These are phyloP conservation scores for Saturnispora bothae DNA, from an alignment of 805 yeast genomes.

Conservation along the genomic window DNA sequence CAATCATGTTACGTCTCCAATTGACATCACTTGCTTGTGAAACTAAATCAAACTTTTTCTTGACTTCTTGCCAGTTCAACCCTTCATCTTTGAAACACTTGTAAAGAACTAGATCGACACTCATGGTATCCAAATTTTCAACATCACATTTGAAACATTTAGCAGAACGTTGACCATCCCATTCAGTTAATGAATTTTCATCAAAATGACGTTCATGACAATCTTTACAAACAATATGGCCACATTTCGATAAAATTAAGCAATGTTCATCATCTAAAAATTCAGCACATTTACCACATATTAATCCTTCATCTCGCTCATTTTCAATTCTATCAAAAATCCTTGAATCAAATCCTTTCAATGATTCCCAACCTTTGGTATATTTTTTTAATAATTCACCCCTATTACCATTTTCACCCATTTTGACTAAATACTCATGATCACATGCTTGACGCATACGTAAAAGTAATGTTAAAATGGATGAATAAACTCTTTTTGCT, in stretches of 20 bases:
- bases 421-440: slow-evolving; percentile 61
- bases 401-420: slow-evolving; percentile 42
- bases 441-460: slow-evolving; percentile 82
- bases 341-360: slow-evolving; percentile 13
- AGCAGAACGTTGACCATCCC: slow-evolving; percentile 27
- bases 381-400: slow-evolving; percentile 27
- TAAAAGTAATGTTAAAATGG: slow-evolving; percentile 59
- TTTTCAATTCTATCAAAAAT: slow-evolving; percentile 28
- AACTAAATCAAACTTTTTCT: slow-evolving; percentile 16
- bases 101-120: slow-evolving; percentile 41
- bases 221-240: slow-evolving; percentile 59
- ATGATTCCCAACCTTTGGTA: slow-evolving; percentile 21
- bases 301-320: slow-evolving; percentile 29
- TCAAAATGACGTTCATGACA: slow-evolving; percentile 43
- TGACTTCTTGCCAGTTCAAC: slow-evolving; percentile 18
- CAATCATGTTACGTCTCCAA: slow-evolving; percentile 21
- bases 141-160: slow-evolving; percentile 48
- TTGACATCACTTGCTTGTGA: slow-evolving; percentile 17
- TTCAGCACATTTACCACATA: slow-evolving; percentile 62
- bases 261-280: slow-evolving; percentile 33
- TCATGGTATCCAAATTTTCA: slow-evolving; percentile 27
- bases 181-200: slow-evolving; percentile 27
- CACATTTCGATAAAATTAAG: slow-evolving; percentile 50
- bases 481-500: slow-evolving; percentile 31
- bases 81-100: slow-evolving; percentile 33